These are phyloP conservation scores for Claviceps monticola DNA, from an alignment of 2,329 filamentous ascomycete species.

Conservation along the genomic window DNA sequence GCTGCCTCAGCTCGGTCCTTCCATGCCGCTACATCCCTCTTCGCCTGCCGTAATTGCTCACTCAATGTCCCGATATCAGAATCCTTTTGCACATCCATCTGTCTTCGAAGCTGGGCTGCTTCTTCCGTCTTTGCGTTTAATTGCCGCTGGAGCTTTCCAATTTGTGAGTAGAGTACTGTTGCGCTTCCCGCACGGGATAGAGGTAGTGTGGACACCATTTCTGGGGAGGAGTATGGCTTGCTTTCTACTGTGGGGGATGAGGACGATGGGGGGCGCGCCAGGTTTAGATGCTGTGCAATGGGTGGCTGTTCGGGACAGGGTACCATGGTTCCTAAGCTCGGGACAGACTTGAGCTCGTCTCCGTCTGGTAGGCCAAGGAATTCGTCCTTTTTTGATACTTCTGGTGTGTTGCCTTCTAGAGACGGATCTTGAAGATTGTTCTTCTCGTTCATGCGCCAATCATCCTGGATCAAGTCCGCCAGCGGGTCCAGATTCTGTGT, in stretches of 20 bases:
- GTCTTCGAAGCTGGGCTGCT: constrained; percentile 26
- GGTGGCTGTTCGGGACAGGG: constrained; percentile 23
- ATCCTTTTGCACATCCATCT: constrained; percentile 30
- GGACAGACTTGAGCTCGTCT: constrained; percentile 10
- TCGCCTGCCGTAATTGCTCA: constrained; percentile 30
- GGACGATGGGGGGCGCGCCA: constrained; percentile 20
- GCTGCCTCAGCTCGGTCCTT: constrained; percentile 40
- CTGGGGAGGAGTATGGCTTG: background rate
- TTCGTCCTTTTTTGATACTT: background rate
- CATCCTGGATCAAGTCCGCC: background rate
- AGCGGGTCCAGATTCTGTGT: background rate
- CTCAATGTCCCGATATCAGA: constrained; percentile 31
- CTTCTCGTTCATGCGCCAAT: background rate
- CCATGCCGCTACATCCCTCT: constrained; percentile 29
- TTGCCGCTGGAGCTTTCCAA: constrained; percentile 33
- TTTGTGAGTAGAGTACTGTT: constrained; percentile 31
- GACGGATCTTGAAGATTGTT: background rate
- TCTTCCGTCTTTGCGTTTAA: constrained; percentile 34
- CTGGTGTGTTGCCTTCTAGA: background rate
- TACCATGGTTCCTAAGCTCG: constrained; percentile 24
- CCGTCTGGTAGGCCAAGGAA: background rate
- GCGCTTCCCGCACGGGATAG: constrained; percentile 13
- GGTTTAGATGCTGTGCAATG: constrained; percentile 24
- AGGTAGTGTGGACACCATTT: background rate
- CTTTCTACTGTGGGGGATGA: constrained; percentile 8